These are phyloP conservation scores for Lipomyces spencermartinsiae DNA, from an alignment of 805 yeast species.

Conservation along the genomic window DNA sequence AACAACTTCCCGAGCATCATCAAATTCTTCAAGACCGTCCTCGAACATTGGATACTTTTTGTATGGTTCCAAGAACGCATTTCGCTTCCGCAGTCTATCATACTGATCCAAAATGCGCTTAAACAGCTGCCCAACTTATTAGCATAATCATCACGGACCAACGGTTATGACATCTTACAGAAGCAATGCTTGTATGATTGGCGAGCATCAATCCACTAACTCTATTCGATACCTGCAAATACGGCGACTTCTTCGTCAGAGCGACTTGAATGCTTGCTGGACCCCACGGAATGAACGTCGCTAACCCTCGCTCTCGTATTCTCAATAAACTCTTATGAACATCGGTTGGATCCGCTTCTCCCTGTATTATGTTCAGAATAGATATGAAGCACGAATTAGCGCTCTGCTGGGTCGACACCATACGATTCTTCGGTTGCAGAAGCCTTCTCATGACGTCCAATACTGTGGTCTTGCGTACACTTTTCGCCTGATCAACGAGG, in stretches of 20 bases:
- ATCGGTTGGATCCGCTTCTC: conserved; percentile 70
- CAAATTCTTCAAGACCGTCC: conserved; percentile 69
- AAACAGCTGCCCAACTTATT: conserved; percentile 51
- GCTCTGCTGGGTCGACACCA: conserved; percentile 61
- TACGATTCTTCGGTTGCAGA: conserved; percentile 74
- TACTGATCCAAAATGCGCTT: conserved; percentile 73
- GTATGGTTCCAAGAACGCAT: conserved; percentile 85
- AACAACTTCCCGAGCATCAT: conserved; percentile 75
- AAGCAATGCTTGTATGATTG: conserved; percentile 77
- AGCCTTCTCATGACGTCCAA: conserved; percentile 85
- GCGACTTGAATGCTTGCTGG: conserved; percentile 81
- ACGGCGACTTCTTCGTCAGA: conserved; percentile 75
- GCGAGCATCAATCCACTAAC: conserved; percentile 84
- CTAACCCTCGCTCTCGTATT: conserved; percentile 50
- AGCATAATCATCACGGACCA: background rate
- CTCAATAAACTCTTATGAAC: conserved; percentile 56
- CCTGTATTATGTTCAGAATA: conserved; percentile 72
- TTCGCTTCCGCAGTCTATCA: conserved; percentile 76
- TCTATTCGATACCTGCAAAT: conserved; percentile 51
- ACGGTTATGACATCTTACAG: conserved; percentile 39
- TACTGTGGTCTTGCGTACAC: conserved; percentile 73
- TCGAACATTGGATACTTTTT: conserved; percentile 53
- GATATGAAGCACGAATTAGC: conserved; percentile 65
- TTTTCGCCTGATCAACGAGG: conserved; percentile 63
- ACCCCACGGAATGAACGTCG: conserved; percentile 85